phyloP scores from a whole-genome alignment of 768 basidiomycete species.

The Termitomyces sp. region DNA sequence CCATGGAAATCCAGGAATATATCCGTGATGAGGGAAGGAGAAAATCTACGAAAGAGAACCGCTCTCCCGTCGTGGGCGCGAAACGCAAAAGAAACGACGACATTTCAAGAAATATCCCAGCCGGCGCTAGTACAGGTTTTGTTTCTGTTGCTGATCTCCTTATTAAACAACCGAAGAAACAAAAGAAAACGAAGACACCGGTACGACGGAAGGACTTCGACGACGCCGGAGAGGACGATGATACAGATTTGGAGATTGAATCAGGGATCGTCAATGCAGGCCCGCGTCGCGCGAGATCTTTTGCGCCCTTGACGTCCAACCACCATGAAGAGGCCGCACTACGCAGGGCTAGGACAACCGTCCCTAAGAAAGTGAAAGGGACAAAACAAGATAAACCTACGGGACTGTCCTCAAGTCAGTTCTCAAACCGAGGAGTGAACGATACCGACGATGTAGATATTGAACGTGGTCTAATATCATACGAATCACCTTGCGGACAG shows the following conservation, averaged over 20 bases:
- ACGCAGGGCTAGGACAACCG: constrained; percentile 41
- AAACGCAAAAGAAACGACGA: constrained; percentile 74
- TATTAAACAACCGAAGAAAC: constrained; percentile 41
- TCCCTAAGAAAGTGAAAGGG: constrained; percentile 20
- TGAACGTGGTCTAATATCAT: constrained; percentile 31
- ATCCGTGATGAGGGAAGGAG: constrained; percentile 43
- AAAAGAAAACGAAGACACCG: constrained; percentile 31
- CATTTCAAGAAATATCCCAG: constrained; percentile 63
- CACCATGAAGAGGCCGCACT: constrained; percentile 27
- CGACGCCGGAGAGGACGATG: constrained; percentile 54
- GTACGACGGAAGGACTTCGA: constrained; percentile 35
- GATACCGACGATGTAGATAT: constrained; percentile 54
- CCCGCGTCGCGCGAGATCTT: constrained; percentile 49
- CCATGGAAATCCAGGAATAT: constrained; percentile 77
- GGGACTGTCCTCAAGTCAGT: constrained; percentile 30
- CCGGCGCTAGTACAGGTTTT: constrained; percentile 66
- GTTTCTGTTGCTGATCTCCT: constrained; percentile 61
- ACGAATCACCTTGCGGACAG: not conserved
- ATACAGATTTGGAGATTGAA: constrained; percentile 62
- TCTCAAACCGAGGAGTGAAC: constrained; percentile 39
- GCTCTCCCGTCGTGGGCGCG: constrained; percentile 26
- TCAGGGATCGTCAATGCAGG: constrained; percentile 38
- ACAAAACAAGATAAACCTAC: constrained; percentile 18
- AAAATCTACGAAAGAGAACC: constrained; percentile 25
- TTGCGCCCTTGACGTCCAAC: constrained; percentile 24